phyloP scores from a whole-genome alignment of 805 yeast genomes.

The Pichia deserticola region DNA sequence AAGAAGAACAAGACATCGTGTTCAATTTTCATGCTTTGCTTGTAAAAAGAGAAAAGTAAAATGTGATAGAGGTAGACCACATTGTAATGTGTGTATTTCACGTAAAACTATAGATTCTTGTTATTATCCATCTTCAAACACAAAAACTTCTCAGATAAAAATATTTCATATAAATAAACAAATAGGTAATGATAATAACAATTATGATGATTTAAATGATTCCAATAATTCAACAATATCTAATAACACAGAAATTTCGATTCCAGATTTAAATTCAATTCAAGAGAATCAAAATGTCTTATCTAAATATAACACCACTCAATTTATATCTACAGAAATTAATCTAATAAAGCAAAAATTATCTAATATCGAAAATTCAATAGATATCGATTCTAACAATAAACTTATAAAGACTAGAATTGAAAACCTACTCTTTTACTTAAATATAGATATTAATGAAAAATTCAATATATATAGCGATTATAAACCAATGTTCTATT shows the following conservation, averaged over 20 bases:
- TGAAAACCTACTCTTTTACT: neutral
- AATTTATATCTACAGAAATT: too few species aligned
- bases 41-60: neutral
- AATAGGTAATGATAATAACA: neutral
- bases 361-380: too few species aligned
- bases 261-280: too few species aligned
- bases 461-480: constrained; percentile 35
- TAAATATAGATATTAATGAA: constrained; percentile 26
- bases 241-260: too few species aligned
- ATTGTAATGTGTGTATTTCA: neutral
- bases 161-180: neutral
- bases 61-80: constrained; percentile 1
- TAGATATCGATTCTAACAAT: too few species aligned
- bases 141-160: neutral
- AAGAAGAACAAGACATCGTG: neutral
- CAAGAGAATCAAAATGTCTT: too few species aligned
- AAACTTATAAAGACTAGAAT: neutral
- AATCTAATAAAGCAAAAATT: too few species aligned
- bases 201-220: neutral
- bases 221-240: neutral
- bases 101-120: neutral
- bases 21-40: neutral
- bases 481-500: constrained; percentile 34
- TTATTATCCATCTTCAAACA: neutral
- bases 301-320: too few species aligned